These are phyloP conservation scores for Amanita polypyramis DNA, from an alignment of 768 basidiomycete species.

Conservation along the genomic window DNA sequence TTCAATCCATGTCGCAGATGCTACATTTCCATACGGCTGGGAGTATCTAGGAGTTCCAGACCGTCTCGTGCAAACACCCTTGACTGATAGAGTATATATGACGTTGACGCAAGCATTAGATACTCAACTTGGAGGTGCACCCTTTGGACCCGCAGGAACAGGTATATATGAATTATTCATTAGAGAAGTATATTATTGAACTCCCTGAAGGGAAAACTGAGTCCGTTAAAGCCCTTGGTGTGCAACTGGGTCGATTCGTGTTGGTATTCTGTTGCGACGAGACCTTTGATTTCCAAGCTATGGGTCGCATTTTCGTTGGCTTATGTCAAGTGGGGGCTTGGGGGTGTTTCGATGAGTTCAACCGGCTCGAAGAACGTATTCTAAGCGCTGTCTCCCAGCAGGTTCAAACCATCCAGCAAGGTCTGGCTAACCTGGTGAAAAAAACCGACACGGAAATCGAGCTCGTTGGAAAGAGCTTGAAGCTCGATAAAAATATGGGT, in stretches of 20 bases:
- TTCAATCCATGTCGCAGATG: conserved; percentile 78
- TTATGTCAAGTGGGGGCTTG: conserved; percentile 98
- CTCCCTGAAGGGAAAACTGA: conserved; percentile 79
- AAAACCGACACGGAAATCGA: conserved; percentile 90
- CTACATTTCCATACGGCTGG: conserved; percentile 94
- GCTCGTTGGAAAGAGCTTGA: conserved; percentile 87
- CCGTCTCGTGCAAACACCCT: conserved; percentile 92
- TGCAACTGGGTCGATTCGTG: conserved; percentile 97
- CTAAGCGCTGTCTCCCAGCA: conserved; percentile 97
- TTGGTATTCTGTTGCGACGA: conserved; percentile 99
- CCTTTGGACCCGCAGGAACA: conserved; percentile 97
- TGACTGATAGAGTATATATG: conserved; percentile 94
- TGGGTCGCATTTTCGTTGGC: conserved; percentile 99
- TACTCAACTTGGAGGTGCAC: conserved; percentile 91
- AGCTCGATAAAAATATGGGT: conserved; percentile 93
- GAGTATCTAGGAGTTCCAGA: conserved; percentile 97
- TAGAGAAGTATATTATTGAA: conserved; percentile 1
- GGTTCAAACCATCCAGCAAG: conserved; percentile 97
- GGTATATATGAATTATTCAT: conserved; percentile 32
- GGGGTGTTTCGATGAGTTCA: conserved; percentile 98
- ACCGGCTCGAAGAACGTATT: conserved; percentile 95
- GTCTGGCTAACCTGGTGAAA: conserved; percentile 70
- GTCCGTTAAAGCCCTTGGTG: conserved; percentile 97
- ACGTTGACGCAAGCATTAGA: conserved; percentile 94
- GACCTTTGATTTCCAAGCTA: conserved; percentile 98